phyloP scores from a whole-genome alignment of 2,329 filamentous ascomycete species.

The Cordyceps cicadae region DNA sequence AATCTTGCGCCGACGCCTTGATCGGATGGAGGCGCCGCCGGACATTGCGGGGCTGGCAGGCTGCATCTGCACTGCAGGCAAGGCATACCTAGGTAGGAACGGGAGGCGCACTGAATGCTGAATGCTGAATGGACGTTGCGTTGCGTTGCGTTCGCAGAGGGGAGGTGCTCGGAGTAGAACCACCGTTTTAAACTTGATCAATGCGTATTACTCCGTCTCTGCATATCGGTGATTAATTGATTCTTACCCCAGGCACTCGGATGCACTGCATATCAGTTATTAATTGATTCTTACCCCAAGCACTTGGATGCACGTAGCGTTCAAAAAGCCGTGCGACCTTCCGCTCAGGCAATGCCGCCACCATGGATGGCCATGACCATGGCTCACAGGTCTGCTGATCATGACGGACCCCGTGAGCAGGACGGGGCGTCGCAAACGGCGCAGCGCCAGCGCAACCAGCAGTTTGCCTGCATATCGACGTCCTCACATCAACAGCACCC shows the following conservation, averaged over 20 bases:
- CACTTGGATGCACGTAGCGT: not conserved
- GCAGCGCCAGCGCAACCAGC: not conserved
- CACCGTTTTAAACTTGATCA: too few relatives aligned
- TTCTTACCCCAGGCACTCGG: too few relatives aligned
- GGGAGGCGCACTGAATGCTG: not conserved
- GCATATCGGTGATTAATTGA: too few relatives aligned
- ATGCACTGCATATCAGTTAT: not conserved
- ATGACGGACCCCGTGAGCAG: not conserved
- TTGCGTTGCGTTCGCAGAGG: not conserved
- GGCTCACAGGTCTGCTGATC: not conserved
- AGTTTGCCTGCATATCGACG: not conserved
- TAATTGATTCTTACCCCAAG: too few relatives aligned
- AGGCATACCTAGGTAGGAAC: too few relatives aligned
- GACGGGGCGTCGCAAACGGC: not conserved
- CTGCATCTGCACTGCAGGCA: not conserved
- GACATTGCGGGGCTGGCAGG: not conserved
- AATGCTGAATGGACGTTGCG: too few relatives aligned
- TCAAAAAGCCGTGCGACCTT: too few relatives aligned
- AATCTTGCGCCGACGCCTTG: not conserved
- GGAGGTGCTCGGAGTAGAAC: not conserved
- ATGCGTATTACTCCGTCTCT: too few relatives aligned
- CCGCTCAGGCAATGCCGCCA: not conserved
- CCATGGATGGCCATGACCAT: not conserved
- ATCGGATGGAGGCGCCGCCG: not conserved
- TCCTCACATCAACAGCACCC: not conserved